Conservation (phyloP, 371 early-diverging fungal species). For the Mucor indicus region DNA sequence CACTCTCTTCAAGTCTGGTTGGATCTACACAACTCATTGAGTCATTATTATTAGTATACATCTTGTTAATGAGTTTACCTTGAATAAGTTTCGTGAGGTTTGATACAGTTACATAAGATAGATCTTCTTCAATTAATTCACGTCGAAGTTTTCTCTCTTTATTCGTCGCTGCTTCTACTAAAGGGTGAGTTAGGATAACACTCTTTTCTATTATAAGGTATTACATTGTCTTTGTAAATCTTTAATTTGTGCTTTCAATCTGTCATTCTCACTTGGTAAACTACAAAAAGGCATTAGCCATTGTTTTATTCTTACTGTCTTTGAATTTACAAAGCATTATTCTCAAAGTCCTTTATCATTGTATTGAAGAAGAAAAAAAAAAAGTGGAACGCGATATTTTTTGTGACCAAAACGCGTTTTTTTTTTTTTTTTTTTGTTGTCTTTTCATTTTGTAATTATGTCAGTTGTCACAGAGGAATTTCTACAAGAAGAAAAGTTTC, state of each 20-base stretch:
- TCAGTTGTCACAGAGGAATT: not conserved
- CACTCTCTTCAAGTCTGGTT: slow-evolving; percentile 15
- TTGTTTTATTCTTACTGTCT: too few relatives aligned
- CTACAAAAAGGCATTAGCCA: slow-evolving; percentile 3
- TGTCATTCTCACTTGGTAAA: slow-evolving; percentile 7
- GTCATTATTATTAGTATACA: not conserved
- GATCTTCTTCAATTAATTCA: slow-evolving; percentile 31
- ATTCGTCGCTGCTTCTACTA: slow-evolving; percentile 23
- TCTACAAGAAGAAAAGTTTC: not conserved
- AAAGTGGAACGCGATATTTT: too few relatives aligned
- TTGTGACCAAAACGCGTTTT: not conserved
- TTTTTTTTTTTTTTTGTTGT: not conserved
- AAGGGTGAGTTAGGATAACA: not conserved
- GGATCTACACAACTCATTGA: slow-evolving; percentile 19
- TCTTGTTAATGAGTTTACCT: not conserved
- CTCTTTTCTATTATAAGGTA: not conserved
- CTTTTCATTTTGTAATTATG: not conserved
- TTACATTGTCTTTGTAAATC: slow-evolving; percentile 9
- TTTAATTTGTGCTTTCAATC: slow-evolving; percentile 11
- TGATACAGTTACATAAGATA: slow-evolving; percentile 22
- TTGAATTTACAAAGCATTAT: too few relatives aligned
- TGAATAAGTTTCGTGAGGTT: slow-evolving; percentile 21
- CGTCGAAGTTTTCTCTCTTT: slow-evolving; percentile 21
- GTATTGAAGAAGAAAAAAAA: too few relatives aligned
- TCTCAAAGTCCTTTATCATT: too few relatives aligned